Evolutionary conservation across 305 asterid genomes (phyloP).

Genomic region (Solanum aculeatissimum): DNA sequence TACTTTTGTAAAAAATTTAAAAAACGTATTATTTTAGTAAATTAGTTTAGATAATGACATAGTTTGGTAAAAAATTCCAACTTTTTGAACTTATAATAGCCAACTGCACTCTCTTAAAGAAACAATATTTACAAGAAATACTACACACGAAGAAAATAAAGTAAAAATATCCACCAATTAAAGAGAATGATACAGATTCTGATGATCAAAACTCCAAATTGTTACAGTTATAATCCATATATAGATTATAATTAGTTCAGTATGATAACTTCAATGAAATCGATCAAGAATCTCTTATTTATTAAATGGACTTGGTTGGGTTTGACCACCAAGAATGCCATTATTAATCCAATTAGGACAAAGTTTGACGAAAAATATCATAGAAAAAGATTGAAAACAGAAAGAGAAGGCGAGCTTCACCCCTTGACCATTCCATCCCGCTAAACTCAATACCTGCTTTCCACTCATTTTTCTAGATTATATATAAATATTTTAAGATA

Average conservation of each 20-base stretch:
- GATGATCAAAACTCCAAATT: background rate
- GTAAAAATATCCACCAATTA: background rate
- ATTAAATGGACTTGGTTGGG: no score
- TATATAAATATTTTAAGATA: background rate
- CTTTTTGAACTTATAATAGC: background rate
- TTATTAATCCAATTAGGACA: background rate
- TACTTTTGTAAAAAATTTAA: no score
- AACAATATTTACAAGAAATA: background rate
- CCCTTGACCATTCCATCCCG: no score
- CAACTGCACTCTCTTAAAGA: background rate
- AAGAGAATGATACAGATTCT: background rate
- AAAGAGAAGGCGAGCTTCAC: background rate
- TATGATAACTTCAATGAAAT: background rate
- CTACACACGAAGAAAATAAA: background rate
- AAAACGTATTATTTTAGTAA: no score
- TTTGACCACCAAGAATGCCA: background rate
- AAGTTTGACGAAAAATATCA: background rate
- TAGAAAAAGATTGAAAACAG: background rate
- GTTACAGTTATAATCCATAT: background rate
- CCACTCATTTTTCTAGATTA: no score
- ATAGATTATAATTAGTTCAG: background rate
- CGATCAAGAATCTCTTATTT: background rate
- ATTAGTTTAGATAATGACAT: no score
- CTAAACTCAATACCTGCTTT: no score
- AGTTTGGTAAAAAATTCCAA: no score